Percentiles rank a stretch among this genome's conserved stretches.
Evolutionary conservation across 2,329 filamentous ascomycete species (phyloP).

Genomic region (Emergomyces africanus): DNA sequence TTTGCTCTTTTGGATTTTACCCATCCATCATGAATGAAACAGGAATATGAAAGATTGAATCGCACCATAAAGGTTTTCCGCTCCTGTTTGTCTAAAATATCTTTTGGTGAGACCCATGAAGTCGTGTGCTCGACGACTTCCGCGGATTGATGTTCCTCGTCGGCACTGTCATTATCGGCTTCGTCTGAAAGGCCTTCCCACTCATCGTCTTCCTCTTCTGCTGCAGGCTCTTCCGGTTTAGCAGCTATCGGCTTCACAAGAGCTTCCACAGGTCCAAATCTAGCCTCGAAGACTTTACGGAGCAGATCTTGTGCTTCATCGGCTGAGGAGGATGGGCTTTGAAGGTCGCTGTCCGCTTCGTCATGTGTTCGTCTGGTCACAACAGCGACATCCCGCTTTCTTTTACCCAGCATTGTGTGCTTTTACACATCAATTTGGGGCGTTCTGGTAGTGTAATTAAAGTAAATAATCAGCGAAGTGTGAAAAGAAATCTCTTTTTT

Average conservation of each 20-base stretch:
- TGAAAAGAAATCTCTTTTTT: neutral
- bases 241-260: slow-evolving; percentile 12
- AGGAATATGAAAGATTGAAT: neutral
- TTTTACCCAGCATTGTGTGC: slow-evolving; percentile 31
- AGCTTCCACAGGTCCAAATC: slow-evolving; percentile 60
- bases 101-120: slow-evolving; percentile 29
- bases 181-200: slow-evolving; percentile 50
- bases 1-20: neutral
- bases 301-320: slow-evolving; percentile 62
- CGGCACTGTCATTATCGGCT: slow-evolving; percentile 27
- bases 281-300: slow-evolving; percentile 72
- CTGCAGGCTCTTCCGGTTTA: slow-evolving; percentile 6
- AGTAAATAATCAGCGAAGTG: neutral
- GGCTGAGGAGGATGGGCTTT: slow-evolving; percentile 16
- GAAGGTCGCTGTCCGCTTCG: slow-evolving; percentile 12
- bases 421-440: neutral
- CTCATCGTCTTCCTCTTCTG: slow-evolving; percentile 23
- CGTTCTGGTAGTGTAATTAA: neutral
- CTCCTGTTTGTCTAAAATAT: slow-evolving; percentile 51
- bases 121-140: slow-evolving; percentile 52
- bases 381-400: slow-evolving; percentile 33
- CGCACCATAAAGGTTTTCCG: slow-evolving; percentile 67
- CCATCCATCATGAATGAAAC: neutral
- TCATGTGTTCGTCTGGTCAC: slow-evolving; percentile 15
- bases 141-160: slow-evolving; percentile 26